Percentiles rank a stretch among this genome's conserved stretches.
phyloP scores from a whole-genome alignment of 2,329 filamentous ascomycete genomes.

The Tricladium varicosporioides region DNA sequence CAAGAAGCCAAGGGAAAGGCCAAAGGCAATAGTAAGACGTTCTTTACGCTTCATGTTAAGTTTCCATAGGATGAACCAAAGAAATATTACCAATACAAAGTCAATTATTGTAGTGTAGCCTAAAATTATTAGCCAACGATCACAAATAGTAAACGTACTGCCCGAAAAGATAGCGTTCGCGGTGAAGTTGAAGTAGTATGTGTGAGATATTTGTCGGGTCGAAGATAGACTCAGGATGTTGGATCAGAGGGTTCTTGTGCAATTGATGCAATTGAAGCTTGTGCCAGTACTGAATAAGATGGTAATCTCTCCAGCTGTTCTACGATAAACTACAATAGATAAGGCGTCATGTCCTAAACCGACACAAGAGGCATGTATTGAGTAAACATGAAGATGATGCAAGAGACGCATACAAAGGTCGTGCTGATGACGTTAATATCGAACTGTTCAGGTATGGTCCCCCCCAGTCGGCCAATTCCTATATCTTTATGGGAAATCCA shows the following conservation, averaged over 20 bases:
- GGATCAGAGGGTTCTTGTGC: no score
- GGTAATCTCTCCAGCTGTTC: no score
- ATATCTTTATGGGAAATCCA: no score
- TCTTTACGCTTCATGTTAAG: constrained; percentile 3
- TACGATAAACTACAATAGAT: no score
- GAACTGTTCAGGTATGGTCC: no score
- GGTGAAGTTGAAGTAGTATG: not conserved
- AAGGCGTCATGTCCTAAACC: no score
- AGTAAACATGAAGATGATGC: not conserved
- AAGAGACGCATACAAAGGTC: not conserved
- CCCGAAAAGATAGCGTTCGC: not conserved
- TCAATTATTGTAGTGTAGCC: constrained; percentile 1
- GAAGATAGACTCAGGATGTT: not conserved
- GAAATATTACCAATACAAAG: constrained; percentile 1
- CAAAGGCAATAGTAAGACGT: not conserved
- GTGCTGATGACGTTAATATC: no score
- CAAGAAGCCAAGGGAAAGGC: constrained; percentile 1
- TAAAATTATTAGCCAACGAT: not conserved
- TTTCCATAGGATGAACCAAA: not conserved
- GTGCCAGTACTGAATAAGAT: no score
- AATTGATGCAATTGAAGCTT: no score
- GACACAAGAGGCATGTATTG: constrained; percentile 1
- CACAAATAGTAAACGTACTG: not conserved
- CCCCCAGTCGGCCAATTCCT: no score
- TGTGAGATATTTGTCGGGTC: not conserved